Evolutionary conservation across 2,329 filamentous ascomycete genomes (phyloP).

Genomic region (Bertia moriformis): DNA sequence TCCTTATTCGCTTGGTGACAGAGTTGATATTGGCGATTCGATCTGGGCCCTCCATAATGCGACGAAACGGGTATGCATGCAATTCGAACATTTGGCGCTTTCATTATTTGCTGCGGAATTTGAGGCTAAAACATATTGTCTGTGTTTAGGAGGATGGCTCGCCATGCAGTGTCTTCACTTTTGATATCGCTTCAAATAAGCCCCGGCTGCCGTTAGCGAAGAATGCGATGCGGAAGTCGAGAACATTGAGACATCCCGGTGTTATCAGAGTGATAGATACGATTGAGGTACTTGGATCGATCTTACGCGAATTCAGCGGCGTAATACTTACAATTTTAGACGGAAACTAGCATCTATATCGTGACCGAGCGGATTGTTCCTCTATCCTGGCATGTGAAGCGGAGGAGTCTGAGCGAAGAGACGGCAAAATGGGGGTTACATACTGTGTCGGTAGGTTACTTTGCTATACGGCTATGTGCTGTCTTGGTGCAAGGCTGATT

Average conservation of each 20-base stretch:
- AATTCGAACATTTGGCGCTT: no score
- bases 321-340: slow-evolving; percentile 33
- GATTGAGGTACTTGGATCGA: slow-evolving; percentile 52
- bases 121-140: slow-evolving; percentile 2
- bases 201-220: slow-evolving; percentile 72
- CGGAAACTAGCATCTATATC: slow-evolving; percentile 89
- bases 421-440: slow-evolving; percentile 94
- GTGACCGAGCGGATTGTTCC: slow-evolving; percentile 83
- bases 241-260: slow-evolving; percentile 84
- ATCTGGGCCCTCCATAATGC: slow-evolving; percentile 96
- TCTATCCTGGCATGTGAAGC: slow-evolving; percentile 75
- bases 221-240: slow-evolving; percentile 86
- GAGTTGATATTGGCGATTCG: slow-evolving; percentile 79
- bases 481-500: no score
- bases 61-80: slow-evolving; percentile 61
- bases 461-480: not conserved
- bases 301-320: no score
- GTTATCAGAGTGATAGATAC: slow-evolving; percentile 90
- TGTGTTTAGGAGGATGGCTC: slow-evolving; percentile 69
- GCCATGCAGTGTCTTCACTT: slow-evolving; percentile 91
- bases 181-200: slow-evolving; percentile 72
- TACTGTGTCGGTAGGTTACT: slow-evolving; percentile 59
- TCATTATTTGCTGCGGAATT: not conserved
- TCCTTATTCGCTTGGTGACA: slow-evolving; percentile 82
- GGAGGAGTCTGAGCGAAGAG: slow-evolving; percentile 76